Evolutionary conservation across 352 stramenopile species (phyloP), one percentile per base, ranked within the genome.

Genomic region (Phytophthora rubi): DNA sequence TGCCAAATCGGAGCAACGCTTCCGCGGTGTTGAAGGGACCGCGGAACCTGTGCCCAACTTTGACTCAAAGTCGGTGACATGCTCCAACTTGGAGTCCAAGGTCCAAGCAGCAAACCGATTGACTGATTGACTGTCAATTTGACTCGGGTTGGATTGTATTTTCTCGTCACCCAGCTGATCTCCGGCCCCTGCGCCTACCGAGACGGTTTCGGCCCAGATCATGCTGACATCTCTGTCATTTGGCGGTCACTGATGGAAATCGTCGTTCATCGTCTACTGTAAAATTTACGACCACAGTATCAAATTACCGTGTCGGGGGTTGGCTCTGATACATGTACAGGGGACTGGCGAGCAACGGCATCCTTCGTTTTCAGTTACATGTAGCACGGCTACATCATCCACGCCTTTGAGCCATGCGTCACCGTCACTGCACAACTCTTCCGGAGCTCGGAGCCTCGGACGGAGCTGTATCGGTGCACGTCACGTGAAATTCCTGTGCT

Each of bases 1-100:
- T 76, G 68, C 57, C 68, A 75, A 71, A 75, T 75, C 67, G 8
- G 8, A 28, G 54, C 35, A 70, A 62, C 52, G 53, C 21, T 59
- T 67, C 65, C 33, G 51, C 28, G 49, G 21, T 47, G 47, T 69
- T 69, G 66, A 73, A 73, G 66, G 53, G 53, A 35, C 23, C 47
- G 37, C 39, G 6, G 6, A 32, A 21, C 21, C 28, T 12, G 23
- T 23, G 33, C 10, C 33, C 10, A 42, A 42, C 33, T 42, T 42
- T 15, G 33, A 42, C 9, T 42, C 33, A 44, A 66, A 66, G 26
- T 53, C 48, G 51, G 49, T 67, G 42, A 53, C 33, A 6, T 53
- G 39, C 28, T 47, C 35, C 9, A n/a, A n/a, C n/a, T n/a, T n/a
- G n/a, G n/a, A n/a, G n/a, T n/a, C n/a, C n/a, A 47, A 52, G 16